A percentile compares a stretch with the other conserved stretches of the same genome.
These are phyloP conservation scores for Zancudomyces culisetae DNA, from an alignment of 371 early-diverging fungal genomes.

Conservation along the genomic window DNA sequence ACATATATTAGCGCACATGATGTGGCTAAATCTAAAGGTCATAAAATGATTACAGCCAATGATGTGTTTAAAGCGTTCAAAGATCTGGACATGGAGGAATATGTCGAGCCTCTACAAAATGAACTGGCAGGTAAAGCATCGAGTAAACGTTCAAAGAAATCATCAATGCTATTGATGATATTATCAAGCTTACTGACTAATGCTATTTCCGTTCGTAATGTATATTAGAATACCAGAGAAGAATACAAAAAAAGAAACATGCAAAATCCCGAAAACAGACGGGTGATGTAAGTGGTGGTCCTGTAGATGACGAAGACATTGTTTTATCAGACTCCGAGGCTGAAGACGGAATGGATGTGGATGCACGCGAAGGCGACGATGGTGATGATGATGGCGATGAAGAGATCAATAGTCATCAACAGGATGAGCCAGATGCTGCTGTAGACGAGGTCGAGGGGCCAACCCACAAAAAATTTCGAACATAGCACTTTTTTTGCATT, in stretches of 20 bases:
- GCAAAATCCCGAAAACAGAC: not conserved
- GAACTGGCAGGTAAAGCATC: not conserved
- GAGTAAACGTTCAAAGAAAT: too few species aligned
- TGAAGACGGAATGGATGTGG: not conserved
- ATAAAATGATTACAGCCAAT: not conserved
- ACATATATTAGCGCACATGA: slow-evolving; percentile 1
- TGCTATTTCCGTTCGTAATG: too few species aligned
- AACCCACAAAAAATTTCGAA: too few species aligned
- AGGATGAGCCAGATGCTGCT: not conserved
- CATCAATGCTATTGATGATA: too few species aligned
- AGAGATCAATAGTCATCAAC: not conserved
- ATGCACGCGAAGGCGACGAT: not conserved
- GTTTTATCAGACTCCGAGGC: not conserved
- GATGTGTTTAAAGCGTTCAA: not conserved
- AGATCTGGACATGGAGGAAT: slow-evolving; percentile 4
- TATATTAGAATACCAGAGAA: not conserved
- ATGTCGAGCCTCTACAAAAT: not conserved
- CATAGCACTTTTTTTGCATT: too few species aligned
- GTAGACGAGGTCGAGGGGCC: not conserved
- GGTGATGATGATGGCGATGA: not conserved
- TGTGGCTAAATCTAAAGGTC: not conserved
- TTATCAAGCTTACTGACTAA: too few species aligned
- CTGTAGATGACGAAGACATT: not conserved
- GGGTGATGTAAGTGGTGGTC: not conserved
- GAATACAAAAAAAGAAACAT: not conserved